Conservation (phyloP, 306 rosid genomes). For the Ormosia semicastrata region DNA sequence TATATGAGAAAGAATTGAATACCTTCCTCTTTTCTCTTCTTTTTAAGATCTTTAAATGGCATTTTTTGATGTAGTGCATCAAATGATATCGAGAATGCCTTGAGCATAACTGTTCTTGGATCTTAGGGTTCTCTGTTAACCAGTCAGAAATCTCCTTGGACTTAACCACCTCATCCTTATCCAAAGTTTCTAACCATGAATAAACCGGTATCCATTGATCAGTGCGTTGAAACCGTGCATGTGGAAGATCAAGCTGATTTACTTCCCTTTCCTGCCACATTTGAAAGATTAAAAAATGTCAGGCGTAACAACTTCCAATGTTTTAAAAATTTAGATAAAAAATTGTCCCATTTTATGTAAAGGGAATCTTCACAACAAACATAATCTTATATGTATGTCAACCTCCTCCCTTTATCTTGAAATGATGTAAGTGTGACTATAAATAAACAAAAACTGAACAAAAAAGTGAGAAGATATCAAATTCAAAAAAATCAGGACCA, state of each 20-base stretch:
- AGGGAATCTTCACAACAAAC: background rate
- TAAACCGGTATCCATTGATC: constrained; percentile 94
- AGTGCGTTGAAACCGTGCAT: constrained; percentile 85
- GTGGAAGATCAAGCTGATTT: constrained; percentile 60
- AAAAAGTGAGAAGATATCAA: background rate
- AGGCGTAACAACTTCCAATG: background rate
- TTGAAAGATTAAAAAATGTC: constrained; percentile 1
- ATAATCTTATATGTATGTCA: background rate
- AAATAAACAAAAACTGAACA: background rate
- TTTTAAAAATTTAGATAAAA: background rate
- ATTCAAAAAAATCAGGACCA: background rate
- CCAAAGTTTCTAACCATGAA: constrained; percentile 79
- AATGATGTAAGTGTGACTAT: background rate
- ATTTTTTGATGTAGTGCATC: constrained; percentile 92
- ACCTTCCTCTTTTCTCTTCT: constrained; percentile 88
- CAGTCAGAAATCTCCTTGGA: constrained; percentile 91
- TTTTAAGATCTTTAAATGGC: constrained; percentile 87
- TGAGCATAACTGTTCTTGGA: constrained; percentile 80
- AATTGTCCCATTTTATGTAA: background rate
- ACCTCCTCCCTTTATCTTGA: background rate
- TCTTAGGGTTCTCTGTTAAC: constrained; percentile 68
- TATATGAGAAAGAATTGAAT: background rate
- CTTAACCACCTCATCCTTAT: constrained; percentile 79
- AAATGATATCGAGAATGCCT: constrained; percentile 86
- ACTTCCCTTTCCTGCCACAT: constrained; percentile 59